Percentiles rank a stretch among this genome's conserved stretches.
phyloP scores from a whole-genome alignment of 768 basidiomycete species.

The Tulasnella sp. region DNA sequence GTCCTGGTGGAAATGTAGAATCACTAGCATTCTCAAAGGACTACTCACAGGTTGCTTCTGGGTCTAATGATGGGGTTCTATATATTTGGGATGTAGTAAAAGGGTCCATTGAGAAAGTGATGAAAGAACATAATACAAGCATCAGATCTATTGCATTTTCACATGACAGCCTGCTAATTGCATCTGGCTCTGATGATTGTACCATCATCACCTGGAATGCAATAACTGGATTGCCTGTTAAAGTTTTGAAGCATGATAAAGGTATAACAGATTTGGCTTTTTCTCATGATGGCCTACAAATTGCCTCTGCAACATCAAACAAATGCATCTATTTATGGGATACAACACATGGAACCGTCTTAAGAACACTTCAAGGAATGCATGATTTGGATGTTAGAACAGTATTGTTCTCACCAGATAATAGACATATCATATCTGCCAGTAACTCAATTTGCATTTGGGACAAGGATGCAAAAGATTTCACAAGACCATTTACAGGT shows the following conservation, averaged over 20 bases:
- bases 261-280: neutral
- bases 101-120: neutral
- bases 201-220: neutral
- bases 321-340: neutral
- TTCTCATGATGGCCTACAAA: neutral
- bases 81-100: neutral
- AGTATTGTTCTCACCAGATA: no score
- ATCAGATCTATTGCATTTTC: neutral
- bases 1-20: neutral
- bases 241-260: neutral
- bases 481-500: no score
- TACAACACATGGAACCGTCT: neutral
- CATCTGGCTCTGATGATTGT: neutral
- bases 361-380: no score
- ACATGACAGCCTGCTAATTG: neutral
- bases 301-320: neutral
- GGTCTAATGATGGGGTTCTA: neutral
- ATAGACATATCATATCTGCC: no score
- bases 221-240: neutral
- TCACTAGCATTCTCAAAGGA: neutral
- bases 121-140: neutral
- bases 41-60: neutral
- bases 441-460: no score
- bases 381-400: no score
- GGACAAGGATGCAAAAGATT: no score